phyloP scores from a whole-genome alignment of 371 early-diverging fungal species.

The Mucor mucedo region DNA sequence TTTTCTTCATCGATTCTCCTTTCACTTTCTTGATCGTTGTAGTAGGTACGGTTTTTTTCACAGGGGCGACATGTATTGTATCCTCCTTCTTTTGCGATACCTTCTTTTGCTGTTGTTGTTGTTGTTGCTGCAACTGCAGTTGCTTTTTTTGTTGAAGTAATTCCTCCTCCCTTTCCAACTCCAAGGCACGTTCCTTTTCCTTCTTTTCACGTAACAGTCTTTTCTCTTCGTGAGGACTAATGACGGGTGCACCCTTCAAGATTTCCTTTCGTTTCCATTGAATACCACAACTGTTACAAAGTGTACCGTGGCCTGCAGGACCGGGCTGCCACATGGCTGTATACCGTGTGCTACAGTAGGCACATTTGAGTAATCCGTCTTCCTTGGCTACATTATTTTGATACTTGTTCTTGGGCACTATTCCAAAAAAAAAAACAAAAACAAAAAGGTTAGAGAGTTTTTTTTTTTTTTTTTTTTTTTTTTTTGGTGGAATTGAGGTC shows the following conservation, averaged over 20 bases:
- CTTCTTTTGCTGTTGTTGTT: too few relatives aligned
- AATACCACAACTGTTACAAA: conserved; percentile 57
- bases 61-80: too few relatives aligned
- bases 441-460: background rate
- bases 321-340: conserved; percentile 56
- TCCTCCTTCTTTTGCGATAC: too few relatives aligned
- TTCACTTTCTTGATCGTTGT: too few relatives aligned
- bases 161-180: conserved; percentile 24
- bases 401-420: conserved; percentile 22
- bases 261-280: conserved; percentile 62
- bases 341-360: conserved; percentile 47
- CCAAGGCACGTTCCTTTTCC: conserved; percentile 15
- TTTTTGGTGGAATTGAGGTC: background rate
- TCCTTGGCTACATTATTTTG: conserved; percentile 32
- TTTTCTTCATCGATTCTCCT: too few relatives aligned
- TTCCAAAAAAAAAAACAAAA: too few relatives aligned
- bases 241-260: conserved; percentile 46
- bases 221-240: conserved; percentile 38
- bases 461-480: background rate
- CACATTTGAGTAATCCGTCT: conserved; percentile 43
- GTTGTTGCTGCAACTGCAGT: background rate
- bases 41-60: too few relatives aligned
- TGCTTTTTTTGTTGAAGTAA: conserved; percentile 3
- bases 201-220: conserved; percentile 27
- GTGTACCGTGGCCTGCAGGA: conserved; percentile 47